phyloP scores from a whole-genome alignment of 805 yeast species.

The Cyberlindnera bimundalis region DNA sequence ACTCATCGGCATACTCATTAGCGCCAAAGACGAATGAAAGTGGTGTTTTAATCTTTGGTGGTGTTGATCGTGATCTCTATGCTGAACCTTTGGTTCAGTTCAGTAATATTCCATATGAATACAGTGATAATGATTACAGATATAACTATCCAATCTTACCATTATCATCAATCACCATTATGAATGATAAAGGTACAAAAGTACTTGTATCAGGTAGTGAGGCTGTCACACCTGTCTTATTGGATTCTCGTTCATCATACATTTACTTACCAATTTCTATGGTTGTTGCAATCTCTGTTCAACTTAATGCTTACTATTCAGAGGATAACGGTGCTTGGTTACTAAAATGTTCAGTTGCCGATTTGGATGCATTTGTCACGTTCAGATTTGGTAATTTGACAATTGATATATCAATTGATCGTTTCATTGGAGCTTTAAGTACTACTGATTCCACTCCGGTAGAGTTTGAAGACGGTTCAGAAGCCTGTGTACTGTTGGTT shows the following conservation, averaged over 20 bases:
- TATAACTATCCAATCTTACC: conserved; percentile 45
- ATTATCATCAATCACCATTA: conserved; percentile 42
- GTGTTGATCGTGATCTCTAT: conserved; percentile 46
- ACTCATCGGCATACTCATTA: conserved; percentile 42
- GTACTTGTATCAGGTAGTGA: conserved; percentile 2
- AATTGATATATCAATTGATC: conserved; percentile 47
- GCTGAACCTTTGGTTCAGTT: conserved; percentile 47
- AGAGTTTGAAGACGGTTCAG: conserved; percentile 48
- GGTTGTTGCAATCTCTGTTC: conserved; percentile 61
- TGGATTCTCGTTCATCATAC: conserved; percentile 53
- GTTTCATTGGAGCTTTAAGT: conserved; percentile 41
- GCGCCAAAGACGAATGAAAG: conserved; percentile 25
- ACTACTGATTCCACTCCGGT: conserved; percentile 33
- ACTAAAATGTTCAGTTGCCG: conserved; percentile 53
- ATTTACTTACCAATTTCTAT: conserved; percentile 53
- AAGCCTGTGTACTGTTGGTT: conserved; percentile 55
- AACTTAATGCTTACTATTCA: conserved; percentile 62
- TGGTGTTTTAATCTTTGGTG: conserved; percentile 52
- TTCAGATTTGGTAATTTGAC: conserved; percentile 51
- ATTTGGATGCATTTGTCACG: conserved; percentile 46
- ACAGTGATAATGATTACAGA: conserved; percentile 20
- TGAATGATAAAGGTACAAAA: conserved; percentile 34
- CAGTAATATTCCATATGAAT: conserved; percentile 43
- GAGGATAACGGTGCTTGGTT: conserved; percentile 50
- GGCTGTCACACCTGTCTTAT: conserved; percentile 42